Base-by-base conservation (phyloP, 768 basidiomycete genomes). In the Lactarius trivialis region DNA sequence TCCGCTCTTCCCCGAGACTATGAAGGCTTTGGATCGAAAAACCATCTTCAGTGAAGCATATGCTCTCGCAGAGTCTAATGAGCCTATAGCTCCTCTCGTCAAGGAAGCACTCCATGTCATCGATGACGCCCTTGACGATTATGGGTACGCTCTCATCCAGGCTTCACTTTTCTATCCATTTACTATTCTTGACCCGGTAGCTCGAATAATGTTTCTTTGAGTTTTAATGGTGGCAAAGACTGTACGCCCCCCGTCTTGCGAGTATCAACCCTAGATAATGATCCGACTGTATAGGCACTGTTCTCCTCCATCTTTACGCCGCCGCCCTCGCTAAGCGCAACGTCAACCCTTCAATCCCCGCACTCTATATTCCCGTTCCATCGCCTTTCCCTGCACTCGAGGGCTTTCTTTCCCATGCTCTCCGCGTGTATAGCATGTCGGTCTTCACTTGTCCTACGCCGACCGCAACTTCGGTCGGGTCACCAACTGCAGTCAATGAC, bases 221-320 rank as follows among this genome's bases (percentile, higher is more conserved):
- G 94, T 74, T 99, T 98, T 77, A 99, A 98, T 68, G 97, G 97
- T 11, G 97, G 97, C 56, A 99, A 99, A 73, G 97, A 99, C 71
- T 99, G 97, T 96, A 69, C 68, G 86, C 78, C 26, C n/a, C 7
- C 34, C 43, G 32, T 28, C 12, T 58, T 56, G 37, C 37, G 9
- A 39, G 7, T 21, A 14, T 54, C 54, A 14, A 19, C 26, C 17
- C 30, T 28, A 30, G 54, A 49, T 60, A 9, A 39, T 55, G 11
- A 58, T 50, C 33, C 32, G 56, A 61, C 51, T n/a, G 39, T 49
- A 53, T 70, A 98, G 94, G 94, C 71, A 98, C 95, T 5, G 93
- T 97, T n/a, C 81, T 98, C 28, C 78, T 98, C 12, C 94, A 97
- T 71, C 82, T 98, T 36, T 88, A 88, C 60, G 88, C 86, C 6